Evolutionary conservation across 495 filamentous ascomycete species (phyloP).

Genomic region (Tuber borchii): DNA sequence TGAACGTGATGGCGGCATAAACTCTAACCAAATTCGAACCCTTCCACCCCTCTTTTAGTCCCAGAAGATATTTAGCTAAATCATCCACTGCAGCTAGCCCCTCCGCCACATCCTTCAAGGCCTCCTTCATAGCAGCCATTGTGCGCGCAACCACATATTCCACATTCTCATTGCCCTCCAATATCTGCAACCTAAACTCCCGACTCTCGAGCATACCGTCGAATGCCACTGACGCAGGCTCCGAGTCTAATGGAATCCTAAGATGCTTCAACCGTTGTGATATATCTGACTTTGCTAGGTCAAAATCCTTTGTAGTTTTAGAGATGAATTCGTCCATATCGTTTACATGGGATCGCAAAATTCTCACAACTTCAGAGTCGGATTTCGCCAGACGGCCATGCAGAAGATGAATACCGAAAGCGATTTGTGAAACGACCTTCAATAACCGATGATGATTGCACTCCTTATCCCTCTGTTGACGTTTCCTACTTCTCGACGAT

Average conservation of each 20-base stretch:
- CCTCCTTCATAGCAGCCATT: conserved; percentile 62
- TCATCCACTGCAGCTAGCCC: conserved; percentile 69
- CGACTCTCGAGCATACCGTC: conserved; percentile 82
- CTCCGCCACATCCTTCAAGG: conserved; percentile 68
- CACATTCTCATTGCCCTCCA: conserved; percentile 83
- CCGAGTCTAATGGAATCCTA: conserved; percentile 73
- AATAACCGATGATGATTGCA: conserved; percentile 70
- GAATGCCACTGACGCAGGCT: conserved; percentile 54
- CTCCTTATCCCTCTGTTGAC: conserved; percentile 6
- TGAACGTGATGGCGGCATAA: conserved; percentile 73
- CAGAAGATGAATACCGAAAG: conserved; percentile 85
- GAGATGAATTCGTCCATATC: conserved; percentile 89
- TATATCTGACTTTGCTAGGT: conserved; percentile 69
- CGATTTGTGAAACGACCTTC: conserved; percentile 87
- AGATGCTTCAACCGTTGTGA: conserved; percentile 67
- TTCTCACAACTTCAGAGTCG: conserved; percentile 75
- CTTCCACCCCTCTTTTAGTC: conserved; percentile 55
- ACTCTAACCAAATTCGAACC: conserved; percentile 55
- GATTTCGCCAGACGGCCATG: conserved; percentile 81
- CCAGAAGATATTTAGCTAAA: conserved; percentile 65
- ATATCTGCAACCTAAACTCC: conserved; percentile 69
- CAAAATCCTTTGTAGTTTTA: conserved; percentile 75
- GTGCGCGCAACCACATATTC: conserved; percentile 80
- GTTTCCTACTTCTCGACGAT: conserved; percentile 13
- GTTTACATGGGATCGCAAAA: conserved; percentile 85